Evolutionary conservation across 192 early-diverging fungal genomes (phyloP), one percentile per base, ranked within the genome.

Genomic region (Backusella liffmaniae): DNA sequence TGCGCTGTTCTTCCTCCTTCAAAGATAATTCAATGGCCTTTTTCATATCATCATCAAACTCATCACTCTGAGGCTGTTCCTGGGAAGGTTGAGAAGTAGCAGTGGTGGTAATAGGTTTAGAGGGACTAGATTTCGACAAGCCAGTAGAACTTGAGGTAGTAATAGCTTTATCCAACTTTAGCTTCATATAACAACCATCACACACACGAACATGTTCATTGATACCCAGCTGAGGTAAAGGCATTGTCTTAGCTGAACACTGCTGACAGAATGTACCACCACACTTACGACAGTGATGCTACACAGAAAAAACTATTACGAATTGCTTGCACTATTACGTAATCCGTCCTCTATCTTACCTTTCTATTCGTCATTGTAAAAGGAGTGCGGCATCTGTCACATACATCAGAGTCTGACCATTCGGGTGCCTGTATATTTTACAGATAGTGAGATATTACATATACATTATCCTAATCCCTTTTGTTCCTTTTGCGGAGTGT

Each of bases 221-320:
- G 39, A 97, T 92, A 39, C 95, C 98, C 66, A 97, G 84, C 62
- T 94, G 90, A 16, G 96, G 94, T 66, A 99, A 84, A 5, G 96
- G 79, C 62, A 93, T 84, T 5, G 79, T 92, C 84, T 97, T 98
- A 42, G 94, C 92, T 9, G 96, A 99, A 81, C 98, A 99, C 67
- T 94, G 87, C 23, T 93, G 89, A 84, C 97, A 98, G 76, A 94
- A 99, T 21, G 95, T 96, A 41, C 92, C 84, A 16, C 98, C 98
- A 81, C 98, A 99, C 77, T 97, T 94, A 80, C 98, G 92, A 77
- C 98, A 99, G 84, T 99, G 98, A 81, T 99, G 98, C 82, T 85
- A 73, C 44, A 77, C 67, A 26, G 36, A 42, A n/a, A 34, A 69
- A 15, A 23, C 32, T 3, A 16, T n/a, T 67, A 67, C 1, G 8